phyloP scores from a whole-genome alignment of 345 rosid species.

The Eucalyptus cladocalyx region DNA sequence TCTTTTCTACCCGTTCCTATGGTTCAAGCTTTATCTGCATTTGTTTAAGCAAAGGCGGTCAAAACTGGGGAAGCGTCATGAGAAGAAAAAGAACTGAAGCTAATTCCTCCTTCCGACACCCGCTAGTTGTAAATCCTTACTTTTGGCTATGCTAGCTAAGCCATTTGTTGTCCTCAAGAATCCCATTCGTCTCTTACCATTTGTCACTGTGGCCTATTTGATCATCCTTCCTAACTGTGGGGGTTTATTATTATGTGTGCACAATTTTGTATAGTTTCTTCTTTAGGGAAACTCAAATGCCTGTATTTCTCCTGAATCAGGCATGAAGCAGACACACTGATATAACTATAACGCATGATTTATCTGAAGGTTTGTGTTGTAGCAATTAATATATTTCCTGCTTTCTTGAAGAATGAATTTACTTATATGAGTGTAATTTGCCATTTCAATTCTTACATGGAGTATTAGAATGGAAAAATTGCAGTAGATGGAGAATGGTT shows the following conservation, averaged over 20 bases:
- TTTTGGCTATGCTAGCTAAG: background rate
- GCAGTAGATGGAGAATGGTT: background rate
- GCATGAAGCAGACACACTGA: background rate
- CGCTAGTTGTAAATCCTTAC: background rate
- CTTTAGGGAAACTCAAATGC: background rate
- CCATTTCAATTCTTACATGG: background rate
- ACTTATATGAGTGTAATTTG: background rate
- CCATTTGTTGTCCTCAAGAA: background rate
- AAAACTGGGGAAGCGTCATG: slow-evolving; percentile 37
- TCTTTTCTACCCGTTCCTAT: slow-evolving; percentile 57
- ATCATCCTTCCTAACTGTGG: background rate
- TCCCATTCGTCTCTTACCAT: background rate
- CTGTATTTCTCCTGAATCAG: background rate
- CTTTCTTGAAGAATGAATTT: background rate
- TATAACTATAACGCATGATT: background rate
- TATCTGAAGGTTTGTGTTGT: background rate
- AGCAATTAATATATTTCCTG: background rate
- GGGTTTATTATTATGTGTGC: background rate
- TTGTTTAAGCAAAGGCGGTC: slow-evolving; percentile 60
- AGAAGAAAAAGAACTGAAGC: slow-evolving; percentile 38
- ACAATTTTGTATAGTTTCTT: background rate
- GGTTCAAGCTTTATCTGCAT: slow-evolving; percentile 68
- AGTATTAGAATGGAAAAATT: background rate
- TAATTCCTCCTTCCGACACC: background rate
- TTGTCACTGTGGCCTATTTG: background rate